Percentiles rank a stretch among this genome's conserved stretches.
phyloP scores from a whole-genome alignment of 1,284 basidiomycete genomes.

The Stereum hirsutum region DNA sequence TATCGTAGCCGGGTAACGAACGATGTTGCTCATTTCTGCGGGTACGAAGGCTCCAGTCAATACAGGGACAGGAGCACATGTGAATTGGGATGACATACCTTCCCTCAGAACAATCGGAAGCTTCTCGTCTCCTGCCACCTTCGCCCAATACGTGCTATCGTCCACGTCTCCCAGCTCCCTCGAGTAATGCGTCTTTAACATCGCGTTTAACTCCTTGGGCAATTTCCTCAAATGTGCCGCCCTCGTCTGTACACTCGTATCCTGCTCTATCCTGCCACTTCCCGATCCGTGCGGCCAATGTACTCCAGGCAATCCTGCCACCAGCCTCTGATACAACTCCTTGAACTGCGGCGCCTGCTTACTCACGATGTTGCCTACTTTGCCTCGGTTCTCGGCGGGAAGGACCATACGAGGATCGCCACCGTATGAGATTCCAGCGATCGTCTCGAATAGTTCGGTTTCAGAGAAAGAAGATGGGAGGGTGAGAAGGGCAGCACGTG shows the following conservation, averaged over 20 bases:
- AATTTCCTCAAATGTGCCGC: constrained; percentile 70
- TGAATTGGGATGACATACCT: constrained; percentile 33
- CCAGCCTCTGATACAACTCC: constrained; percentile 77
- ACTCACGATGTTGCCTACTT: constrained; percentile 89
- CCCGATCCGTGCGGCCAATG: constrained; percentile 47
- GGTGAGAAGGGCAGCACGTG: constrained; percentile 70
- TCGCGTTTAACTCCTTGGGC: constrained; percentile 54
- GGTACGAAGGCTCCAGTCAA: background rate
- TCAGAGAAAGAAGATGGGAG: constrained; percentile 65
- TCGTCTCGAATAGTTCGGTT: constrained; percentile 75
- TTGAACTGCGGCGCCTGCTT: constrained; percentile 81
- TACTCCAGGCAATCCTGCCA: constrained; percentile 69
- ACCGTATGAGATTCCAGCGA: constrained; percentile 82
- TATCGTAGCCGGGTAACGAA: constrained; percentile 73
- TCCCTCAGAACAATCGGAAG: constrained; percentile 47
- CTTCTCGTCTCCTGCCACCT: constrained; percentile 55
- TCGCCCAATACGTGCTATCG: constrained; percentile 69
- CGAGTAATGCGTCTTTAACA: constrained; percentile 46
- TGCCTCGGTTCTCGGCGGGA: constrained; percentile 90
- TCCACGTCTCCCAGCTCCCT: constrained; percentile 35
- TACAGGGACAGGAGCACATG: constrained; percentile 4
- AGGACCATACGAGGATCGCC: constrained; percentile 93
- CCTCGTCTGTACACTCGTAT: constrained; percentile 54
- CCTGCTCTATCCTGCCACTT: constrained; percentile 66
- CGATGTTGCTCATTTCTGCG: constrained; percentile 70